These are phyloP conservation scores for Linum tenue DNA, from an alignment of 345 rosid species.

Conservation along the genomic window DNA sequence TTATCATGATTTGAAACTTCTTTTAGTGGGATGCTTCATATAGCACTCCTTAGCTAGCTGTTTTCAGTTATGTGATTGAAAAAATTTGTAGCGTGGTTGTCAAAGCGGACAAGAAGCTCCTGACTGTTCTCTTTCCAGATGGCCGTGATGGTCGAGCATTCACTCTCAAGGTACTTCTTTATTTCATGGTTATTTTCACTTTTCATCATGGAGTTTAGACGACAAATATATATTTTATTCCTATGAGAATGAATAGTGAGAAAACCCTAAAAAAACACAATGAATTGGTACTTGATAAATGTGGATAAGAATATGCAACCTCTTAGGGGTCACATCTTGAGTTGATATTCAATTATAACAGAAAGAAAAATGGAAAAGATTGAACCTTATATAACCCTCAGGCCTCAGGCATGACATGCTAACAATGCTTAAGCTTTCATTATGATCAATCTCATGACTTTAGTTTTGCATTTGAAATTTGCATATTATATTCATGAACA, in stretches of 20 bases:
- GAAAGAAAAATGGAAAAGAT: not conserved
- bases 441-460: too few species aligned
- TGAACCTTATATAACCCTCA: not conserved
- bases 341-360: too few species aligned
- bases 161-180: conserved; percentile 70
- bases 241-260: too few species aligned
- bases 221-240: too few species aligned
- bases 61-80: conserved; percentile 13
- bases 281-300: not conserved
- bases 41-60: conserved; percentile 24
- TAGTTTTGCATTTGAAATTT: too few species aligned
- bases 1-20: conserved; percentile 1
- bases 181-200: not conserved
- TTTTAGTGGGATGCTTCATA: conserved; percentile 2
- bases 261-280: not conserved
- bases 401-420: not conserved
- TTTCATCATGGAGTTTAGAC: too few species aligned
- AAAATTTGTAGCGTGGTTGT: conserved; percentile 64
- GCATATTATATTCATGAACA: too few species aligned
- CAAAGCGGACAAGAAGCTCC: conserved; percentile 86
- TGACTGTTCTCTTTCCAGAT: conserved; percentile 92
- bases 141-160: conserved; percentile 96
- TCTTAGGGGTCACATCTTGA: not conserved
- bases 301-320: not conserved
- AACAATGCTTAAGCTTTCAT: not conserved